Percentiles rank a stretch among this genome's conserved stretches.
phyloP scores from a whole-genome alignment of 805 yeast species.

The Candida anglica region DNA sequence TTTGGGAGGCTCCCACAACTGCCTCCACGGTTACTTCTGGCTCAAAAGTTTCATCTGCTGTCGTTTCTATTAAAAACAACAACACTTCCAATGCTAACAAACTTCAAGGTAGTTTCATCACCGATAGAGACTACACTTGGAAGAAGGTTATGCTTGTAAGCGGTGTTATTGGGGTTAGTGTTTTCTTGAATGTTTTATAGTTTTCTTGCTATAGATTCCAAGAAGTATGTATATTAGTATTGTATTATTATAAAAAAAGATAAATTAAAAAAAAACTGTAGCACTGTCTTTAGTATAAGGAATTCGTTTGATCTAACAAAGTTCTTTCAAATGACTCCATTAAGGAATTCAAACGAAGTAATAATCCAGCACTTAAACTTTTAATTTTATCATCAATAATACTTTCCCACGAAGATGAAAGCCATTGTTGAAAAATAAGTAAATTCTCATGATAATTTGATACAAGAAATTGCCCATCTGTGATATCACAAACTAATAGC shows the following conservation, averaged over 20 bases:
- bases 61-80: conserved; percentile 13
- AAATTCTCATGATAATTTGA: conserved; percentile 17
- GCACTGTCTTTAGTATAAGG: conserved; percentile 13
- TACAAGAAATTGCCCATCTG: conserved; percentile 23
- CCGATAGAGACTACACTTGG: conserved; percentile 10
- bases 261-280: neutral
- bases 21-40: conserved; percentile 7
- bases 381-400: conserved; percentile 34
- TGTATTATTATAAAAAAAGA: neutral
- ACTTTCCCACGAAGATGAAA: conserved; percentile 27
- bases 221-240: neutral
- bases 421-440: conserved; percentile 19
- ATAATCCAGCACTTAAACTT: conserved; percentile 37
- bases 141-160: conserved; percentile 3
- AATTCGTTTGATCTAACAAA: conserved; percentile 26
- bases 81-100: conserved; percentile 16
- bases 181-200: conserved; percentile 8
- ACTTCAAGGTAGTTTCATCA: conserved; percentile 6
- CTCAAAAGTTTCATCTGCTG: conserved; percentile 5
- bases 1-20: conserved; percentile 23
- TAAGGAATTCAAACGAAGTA: conserved; percentile 23
- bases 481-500: conserved; percentile 29
- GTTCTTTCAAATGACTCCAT: conserved; percentile 23
- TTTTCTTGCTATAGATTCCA: conserved; percentile 1
- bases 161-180: conserved; percentile 12